phyloP scores from a whole-genome alignment of 2,329 filamentous ascomycete species.

The Neodidymelliopsis sp. region DNA sequence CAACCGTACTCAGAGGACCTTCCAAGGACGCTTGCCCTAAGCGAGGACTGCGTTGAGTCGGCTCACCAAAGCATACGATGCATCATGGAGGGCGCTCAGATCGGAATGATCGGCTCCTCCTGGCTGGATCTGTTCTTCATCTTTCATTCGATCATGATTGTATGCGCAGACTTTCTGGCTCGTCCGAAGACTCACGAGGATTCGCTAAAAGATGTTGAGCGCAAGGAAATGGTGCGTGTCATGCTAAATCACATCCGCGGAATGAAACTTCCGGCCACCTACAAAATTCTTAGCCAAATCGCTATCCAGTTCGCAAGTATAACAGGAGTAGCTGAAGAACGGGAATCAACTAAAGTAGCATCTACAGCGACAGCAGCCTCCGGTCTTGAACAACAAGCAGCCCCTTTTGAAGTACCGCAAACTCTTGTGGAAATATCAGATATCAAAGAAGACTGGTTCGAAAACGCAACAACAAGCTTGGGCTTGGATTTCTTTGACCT shows the following conservation, averaged over 20 bases:
- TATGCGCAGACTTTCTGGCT: constrained; percentile 38
- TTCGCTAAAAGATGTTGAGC: constrained; percentile 27
- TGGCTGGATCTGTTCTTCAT: constrained; percentile 37
- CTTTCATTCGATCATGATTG: constrained; percentile 35
- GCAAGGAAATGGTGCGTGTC: constrained; percentile 30
- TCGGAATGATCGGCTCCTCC: constrained; percentile 29
- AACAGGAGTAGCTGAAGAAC: constrained; percentile 27
- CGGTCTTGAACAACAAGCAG: constrained; percentile 7
- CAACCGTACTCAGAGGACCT: constrained; percentile 21
- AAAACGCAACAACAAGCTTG: constrained; percentile 28
- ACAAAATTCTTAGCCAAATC: constrained; percentile 30
- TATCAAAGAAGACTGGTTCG: constrained; percentile 32
- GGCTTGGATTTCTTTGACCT: constrained; percentile 32
- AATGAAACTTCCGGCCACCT: constrained; percentile 31
- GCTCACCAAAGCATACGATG: constrained; percentile 32
- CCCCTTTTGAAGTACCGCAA: constrained; percentile 15
- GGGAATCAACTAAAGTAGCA: not conserved
- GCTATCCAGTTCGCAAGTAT: constrained; percentile 36
- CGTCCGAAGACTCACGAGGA: constrained; percentile 29
- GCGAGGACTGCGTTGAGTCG: constrained; percentile 38
- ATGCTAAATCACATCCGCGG: constrained; percentile 26
- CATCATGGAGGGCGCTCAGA: constrained; percentile 25
- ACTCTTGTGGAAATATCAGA: constrained; percentile 22
- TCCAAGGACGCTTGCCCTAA: constrained; percentile 23
- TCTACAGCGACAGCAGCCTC: not conserved